Conservation (phyloP, 352 stramenopile species). For the Globisporangium middletonii region DNA sequence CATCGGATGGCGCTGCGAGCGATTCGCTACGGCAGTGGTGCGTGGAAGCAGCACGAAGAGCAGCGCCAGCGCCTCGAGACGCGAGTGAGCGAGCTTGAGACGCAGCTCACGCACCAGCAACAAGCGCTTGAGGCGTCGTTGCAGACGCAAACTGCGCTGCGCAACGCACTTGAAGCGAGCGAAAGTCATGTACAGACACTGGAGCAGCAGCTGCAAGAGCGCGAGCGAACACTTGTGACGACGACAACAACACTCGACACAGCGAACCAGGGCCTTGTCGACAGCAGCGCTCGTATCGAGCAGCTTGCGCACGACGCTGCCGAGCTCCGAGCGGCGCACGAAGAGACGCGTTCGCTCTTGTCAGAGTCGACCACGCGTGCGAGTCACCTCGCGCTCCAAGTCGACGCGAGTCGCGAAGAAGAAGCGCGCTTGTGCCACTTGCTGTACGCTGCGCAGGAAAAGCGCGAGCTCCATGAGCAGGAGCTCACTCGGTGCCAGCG, state of each 20-base stretch:
- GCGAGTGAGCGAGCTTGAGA: constrained; percentile 4
- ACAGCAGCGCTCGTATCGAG: background rate
- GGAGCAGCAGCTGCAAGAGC: background rate
- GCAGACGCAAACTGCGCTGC: background rate
- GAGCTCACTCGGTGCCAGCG: constrained; percentile 4
- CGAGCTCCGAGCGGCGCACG: background rate
- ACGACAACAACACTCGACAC: background rate
- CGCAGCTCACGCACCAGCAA: constrained; percentile 2
- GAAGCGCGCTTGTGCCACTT: constrained; percentile 10
- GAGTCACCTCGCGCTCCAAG: background rate
- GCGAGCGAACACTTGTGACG: no score
- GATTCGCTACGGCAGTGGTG: constrained; percentile 22
- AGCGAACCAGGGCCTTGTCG: background rate
- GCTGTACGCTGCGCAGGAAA: constrained; percentile 17
- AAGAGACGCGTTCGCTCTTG: background rate
- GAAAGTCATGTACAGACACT: background rate
- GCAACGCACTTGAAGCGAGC: constrained; percentile 3
- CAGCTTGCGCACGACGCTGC: background rate
- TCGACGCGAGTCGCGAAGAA: constrained; percentile 7
- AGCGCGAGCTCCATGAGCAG: constrained; percentile 3
- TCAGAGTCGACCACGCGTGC: background rate
- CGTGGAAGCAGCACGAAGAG: constrained; percentile 31
- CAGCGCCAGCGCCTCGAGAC: constrained; percentile 10
- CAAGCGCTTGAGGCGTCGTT: background rate
- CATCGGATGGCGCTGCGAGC: constrained; percentile 16